Conservation (phyloP, 2,329 filamentous ascomycete species). For the Aspergillus pseudotamarii region DNA sequence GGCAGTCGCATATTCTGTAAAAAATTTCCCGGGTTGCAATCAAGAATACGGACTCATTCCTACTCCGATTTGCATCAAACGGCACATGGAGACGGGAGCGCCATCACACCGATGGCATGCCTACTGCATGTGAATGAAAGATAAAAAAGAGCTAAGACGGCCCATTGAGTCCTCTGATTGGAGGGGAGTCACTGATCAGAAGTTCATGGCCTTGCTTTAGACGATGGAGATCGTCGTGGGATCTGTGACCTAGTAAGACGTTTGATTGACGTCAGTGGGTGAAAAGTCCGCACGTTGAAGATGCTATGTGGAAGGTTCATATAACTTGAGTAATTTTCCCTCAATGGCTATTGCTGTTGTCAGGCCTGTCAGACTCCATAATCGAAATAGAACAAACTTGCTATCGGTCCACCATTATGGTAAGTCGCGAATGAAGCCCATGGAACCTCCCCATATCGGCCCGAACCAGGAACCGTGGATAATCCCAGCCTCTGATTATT, state of each 20-base stretch:
- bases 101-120: background rate
- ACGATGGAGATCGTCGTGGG: slow-evolving; percentile 5
- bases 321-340: background rate
- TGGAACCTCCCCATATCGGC: slow-evolving; percentile 2
- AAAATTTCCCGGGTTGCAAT: background rate
- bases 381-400: background rate
- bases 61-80: background rate
- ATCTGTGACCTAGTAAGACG: slow-evolving; percentile 7
- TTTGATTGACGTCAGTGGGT: slow-evolving; percentile 17
- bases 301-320: background rate
- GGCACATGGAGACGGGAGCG: background rate
- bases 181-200: background rate
- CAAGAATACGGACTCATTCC: background rate
- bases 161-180: background rate
- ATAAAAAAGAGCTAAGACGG: background rate
- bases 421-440: background rate
- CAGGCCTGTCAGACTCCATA: background rate
- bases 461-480: slow-evolving; percentile 8
- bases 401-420: slow-evolving; percentile 4
- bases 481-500: background rate
- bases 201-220: background rate
- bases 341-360: background rate
- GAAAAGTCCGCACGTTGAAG: background rate
- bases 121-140: background rate
- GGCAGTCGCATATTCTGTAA: background rate